A percentile compares a stretch with the other conserved stretches of the same genome.
Conservation (phyloP, 495 filamentous ascomycete species). For the Cetradonia linearis region DNA sequence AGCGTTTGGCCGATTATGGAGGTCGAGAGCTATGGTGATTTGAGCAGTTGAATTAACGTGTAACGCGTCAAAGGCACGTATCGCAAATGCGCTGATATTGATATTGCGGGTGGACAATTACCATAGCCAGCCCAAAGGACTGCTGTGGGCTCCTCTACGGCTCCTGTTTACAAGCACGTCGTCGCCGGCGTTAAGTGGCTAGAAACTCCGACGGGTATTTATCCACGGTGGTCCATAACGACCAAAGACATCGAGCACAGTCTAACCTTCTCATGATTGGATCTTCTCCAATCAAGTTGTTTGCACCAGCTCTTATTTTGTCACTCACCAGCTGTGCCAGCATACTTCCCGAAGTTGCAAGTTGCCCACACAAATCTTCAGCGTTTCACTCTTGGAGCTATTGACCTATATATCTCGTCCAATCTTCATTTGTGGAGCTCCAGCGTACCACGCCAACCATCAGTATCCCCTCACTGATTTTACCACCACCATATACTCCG, state of each 20-base stretch:
- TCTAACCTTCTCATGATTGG: too few relatives aligned
- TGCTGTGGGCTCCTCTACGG: neutral
- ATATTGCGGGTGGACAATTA: neutral
- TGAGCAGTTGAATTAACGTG: neutral
- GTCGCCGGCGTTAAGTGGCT: neutral
- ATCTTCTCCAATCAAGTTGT: too few relatives aligned
- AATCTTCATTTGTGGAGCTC: neutral
- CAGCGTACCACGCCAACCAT: neutral
- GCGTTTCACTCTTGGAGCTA: neutral
- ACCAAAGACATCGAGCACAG: too few relatives aligned
- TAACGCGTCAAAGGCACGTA: neutral
- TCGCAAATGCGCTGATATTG: neutral
- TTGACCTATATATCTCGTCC: neutral
- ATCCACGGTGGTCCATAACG: too few relatives aligned
- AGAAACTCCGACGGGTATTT: slow-evolving; percentile 3
- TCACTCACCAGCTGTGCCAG: too few relatives aligned
- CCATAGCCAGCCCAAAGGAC: neutral
- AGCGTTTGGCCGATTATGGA: neutral
- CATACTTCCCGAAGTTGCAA: neutral
- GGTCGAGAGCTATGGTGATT: neutral
- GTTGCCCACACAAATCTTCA: neutral
- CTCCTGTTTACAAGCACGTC: neutral
- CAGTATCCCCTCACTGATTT: neutral
- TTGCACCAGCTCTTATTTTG: too few relatives aligned
- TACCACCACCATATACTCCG: neutral